phyloP scores from a whole-genome alignment of 768 basidiomycete genomes.

The Suillus plorans region DNA sequence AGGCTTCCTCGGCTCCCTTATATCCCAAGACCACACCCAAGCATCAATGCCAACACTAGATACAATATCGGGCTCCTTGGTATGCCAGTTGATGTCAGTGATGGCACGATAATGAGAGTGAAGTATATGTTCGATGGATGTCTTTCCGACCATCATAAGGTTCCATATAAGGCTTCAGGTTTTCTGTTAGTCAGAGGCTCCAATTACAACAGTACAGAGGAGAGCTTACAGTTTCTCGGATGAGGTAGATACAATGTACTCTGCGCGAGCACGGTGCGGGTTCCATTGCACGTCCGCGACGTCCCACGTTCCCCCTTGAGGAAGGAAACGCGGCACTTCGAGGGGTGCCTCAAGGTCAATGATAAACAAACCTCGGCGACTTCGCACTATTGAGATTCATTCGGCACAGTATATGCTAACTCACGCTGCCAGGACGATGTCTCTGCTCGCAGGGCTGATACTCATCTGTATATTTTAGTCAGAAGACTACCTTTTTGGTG shows the following conservation, averaged over 20 bases:
- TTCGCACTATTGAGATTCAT: conserved; percentile 20
- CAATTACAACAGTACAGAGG: not conserved
- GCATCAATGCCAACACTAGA: conserved; percentile 92
- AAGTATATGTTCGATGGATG: conserved; percentile 81
- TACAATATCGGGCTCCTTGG: conserved; percentile 78
- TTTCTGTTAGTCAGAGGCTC: conserved; percentile 3
- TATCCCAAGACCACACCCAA: conserved; percentile 94
- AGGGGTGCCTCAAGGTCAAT: conserved; percentile 90
- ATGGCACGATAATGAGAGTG: conserved; percentile 93
- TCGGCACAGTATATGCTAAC: conserved; percentile 21
- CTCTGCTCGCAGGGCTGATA: conserved; percentile 84
- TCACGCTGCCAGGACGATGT: conserved; percentile 88
- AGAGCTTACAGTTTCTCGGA: conserved; percentile 77
- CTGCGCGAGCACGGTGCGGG: conserved; percentile 70
- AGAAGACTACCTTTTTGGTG: conserved; percentile 2
- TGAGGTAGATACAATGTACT: conserved; percentile 87
- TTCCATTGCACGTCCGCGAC: conserved; percentile 95
- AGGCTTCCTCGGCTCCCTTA: conserved; percentile 68
- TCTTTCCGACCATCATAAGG: conserved; percentile 67
- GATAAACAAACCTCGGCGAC: conserved; percentile 89
- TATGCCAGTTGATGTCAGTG: conserved; percentile 98
- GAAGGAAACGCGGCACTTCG: conserved; percentile 88
- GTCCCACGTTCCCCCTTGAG: conserved; percentile 96
- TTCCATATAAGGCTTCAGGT: conserved; percentile 86
- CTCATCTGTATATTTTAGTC: conserved; percentile 63